Evolutionary conservation across 495 filamentous ascomycete genomes (phyloP).

Genomic region (Aspergillus funiculosus): DNA sequence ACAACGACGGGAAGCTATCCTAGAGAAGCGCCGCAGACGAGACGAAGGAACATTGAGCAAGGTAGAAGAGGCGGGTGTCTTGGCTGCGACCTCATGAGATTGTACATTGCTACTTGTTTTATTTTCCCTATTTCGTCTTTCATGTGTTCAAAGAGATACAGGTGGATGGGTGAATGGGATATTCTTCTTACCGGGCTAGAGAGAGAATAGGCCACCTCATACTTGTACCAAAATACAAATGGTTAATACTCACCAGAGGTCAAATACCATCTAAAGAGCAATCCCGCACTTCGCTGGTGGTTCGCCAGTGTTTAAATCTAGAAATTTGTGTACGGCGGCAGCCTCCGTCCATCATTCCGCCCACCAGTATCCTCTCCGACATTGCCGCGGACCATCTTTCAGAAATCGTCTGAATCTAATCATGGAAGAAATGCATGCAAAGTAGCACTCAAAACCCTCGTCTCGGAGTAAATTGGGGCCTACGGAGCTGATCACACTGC

Average conservation of each 20-base stretch:
- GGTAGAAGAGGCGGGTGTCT: conserved; percentile 33
- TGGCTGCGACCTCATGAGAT: conserved; percentile 37
- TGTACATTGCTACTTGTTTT: conserved; percentile 27
- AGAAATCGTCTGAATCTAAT: too few species aligned
- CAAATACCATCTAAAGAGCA: too few species aligned
- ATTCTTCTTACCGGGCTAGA: conserved; percentile 2
- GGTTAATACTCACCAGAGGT: conserved; percentile 27
- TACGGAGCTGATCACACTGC: too few species aligned
- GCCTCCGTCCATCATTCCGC: too few species aligned
- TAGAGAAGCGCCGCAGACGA: conserved; percentile 82
- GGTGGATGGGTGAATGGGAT: not conserved
- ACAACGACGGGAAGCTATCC: conserved; percentile 66
- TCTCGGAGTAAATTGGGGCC: too few species aligned
- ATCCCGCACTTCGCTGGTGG: too few species aligned
- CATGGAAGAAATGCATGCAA: too few species aligned
- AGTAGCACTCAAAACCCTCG: too few species aligned
- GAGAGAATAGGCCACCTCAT: conserved; percentile 1
- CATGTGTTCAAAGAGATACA: not conserved
- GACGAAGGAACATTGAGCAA: conserved; percentile 51
- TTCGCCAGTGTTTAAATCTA: too few species aligned
- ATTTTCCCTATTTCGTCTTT: conserved; percentile 17
- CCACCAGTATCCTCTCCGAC: too few species aligned
- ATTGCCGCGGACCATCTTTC: too few species aligned
- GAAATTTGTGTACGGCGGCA: too few species aligned
- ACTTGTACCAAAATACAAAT: conserved; percentile 36